Conservation (phyloP, 176 grass and related monocot genomes). For the Sorghum bicolor region Sorghum_bicolor_NCBIv3 NC_012875.2:56072001-56072500, state of each 20-base stretch:
- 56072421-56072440: constrained; percentile 95
- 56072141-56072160: constrained; percentile 45
- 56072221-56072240: constrained; percentile 41
- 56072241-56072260: constrained; percentile 34
- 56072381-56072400: constrained; percentile 37
- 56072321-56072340: constrained; percentile 24
- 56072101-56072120: constrained; percentile 37
- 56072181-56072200: constrained; percentile 93
- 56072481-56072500: constrained; percentile 59
- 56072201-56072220: constrained; percentile 84
- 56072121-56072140: constrained; percentile 16
- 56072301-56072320: constrained; percentile 41
- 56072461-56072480: constrained; percentile 83
- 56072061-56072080: constrained; percentile 27
- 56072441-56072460: constrained; percentile 81
- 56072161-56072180: constrained; percentile 86
- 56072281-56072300: constrained; percentile 27
- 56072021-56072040: neutral
- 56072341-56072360: constrained; percentile 18
- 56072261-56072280: constrained; percentile 22
- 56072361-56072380: constrained; percentile 32
- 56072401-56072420: constrained; percentile 26
- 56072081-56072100: constrained; percentile 23
- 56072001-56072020: constrained; percentile 21
- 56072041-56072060: constrained; percentile 24